Conservation (phyloP, 2,329 filamentous ascomycete species). For the Neofusicoccum cordaticola region DNA sequence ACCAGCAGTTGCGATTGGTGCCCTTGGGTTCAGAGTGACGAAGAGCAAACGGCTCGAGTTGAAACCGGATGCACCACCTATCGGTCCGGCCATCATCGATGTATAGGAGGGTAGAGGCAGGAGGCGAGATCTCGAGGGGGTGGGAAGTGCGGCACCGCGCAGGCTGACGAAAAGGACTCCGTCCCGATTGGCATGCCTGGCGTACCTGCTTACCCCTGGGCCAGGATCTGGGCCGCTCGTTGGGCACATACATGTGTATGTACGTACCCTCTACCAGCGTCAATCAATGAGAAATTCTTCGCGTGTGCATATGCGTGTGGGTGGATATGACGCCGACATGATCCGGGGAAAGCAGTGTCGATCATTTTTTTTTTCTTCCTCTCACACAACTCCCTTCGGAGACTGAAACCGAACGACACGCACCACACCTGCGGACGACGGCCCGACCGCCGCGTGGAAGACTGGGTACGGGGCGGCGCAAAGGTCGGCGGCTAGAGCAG, state of each 20-base stretch:
- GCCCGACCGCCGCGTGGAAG: background rate
- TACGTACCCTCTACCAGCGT: too few relatives aligned
- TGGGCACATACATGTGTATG: too few relatives aligned
- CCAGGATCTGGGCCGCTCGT: too few relatives aligned
- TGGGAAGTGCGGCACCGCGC: background rate
- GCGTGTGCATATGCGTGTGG: too few relatives aligned
- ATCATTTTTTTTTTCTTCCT: background rate
- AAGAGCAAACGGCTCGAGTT: background rate
- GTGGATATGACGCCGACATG: background rate
- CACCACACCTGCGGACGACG: background rate
- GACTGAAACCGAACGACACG: background rate
- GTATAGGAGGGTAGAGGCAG: background rate
- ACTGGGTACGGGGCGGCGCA: background rate
- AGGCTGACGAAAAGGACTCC: background rate
- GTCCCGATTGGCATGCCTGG: background rate
- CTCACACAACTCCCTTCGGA: too few relatives aligned
- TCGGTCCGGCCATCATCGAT: background rate
- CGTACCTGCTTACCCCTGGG: too few relatives aligned
- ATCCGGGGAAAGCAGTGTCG: background rate
- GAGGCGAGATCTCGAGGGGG: background rate
- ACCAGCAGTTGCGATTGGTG: background rate
- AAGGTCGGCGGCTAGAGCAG: too few relatives aligned
- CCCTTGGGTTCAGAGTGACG: background rate
- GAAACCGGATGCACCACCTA: background rate
- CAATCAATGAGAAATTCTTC: too few relatives aligned